phyloP scores from a whole-genome alignment of 495 filamentous ascomycete species.

The Lasiosphaeriaceae sp. region DNA sequence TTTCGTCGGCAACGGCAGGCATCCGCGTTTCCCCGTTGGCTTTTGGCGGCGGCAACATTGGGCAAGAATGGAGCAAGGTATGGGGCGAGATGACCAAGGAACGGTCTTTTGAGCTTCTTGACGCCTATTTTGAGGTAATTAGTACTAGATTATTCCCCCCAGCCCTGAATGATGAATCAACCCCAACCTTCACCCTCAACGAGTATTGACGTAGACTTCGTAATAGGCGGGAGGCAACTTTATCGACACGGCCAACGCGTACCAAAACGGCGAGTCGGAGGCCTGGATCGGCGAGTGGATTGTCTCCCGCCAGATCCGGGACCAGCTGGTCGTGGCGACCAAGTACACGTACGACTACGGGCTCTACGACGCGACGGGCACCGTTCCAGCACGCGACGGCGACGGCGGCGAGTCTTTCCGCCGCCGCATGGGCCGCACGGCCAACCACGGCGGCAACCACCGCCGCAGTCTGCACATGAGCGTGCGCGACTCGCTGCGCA shows the following conservation, averaged over 20 bases:
- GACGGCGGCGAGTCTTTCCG: conserved; percentile 47
- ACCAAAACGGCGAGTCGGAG: conserved; percentile 62
- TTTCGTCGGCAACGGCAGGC: conserved; percentile 50
- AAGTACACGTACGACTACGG: conserved; percentile 43
- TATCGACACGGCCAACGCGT: conserved; percentile 66
- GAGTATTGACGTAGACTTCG: no score
- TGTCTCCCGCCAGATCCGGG: conserved; percentile 44
- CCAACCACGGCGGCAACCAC: conserved; percentile 5
- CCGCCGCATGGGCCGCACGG: conserved; percentile 44
- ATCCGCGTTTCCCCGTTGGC: conserved; percentile 58
- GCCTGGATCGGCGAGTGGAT: conserved; percentile 60
- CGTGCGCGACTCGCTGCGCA: conserved; percentile 35
- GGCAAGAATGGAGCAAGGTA: conserved; percentile 31
- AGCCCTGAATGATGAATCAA: no score
- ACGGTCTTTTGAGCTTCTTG: conserved; percentile 9
- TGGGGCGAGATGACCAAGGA: conserved; percentile 13
- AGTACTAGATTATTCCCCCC: no score
- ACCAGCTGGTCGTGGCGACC: conserved; percentile 62
- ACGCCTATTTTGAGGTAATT: conserved; percentile 13
- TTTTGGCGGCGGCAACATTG: conserved; percentile 61
- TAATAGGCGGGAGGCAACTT: conserved; percentile 56
- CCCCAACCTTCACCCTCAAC: no score
- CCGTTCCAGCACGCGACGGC: conserved; percentile 25
- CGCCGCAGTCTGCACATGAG: conserved; percentile 5
- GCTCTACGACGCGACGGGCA: conserved; percentile 41